Conservation (phyloP, 495 filamentous ascomycete genomes). For the Aspergillus campestris region DNA sequence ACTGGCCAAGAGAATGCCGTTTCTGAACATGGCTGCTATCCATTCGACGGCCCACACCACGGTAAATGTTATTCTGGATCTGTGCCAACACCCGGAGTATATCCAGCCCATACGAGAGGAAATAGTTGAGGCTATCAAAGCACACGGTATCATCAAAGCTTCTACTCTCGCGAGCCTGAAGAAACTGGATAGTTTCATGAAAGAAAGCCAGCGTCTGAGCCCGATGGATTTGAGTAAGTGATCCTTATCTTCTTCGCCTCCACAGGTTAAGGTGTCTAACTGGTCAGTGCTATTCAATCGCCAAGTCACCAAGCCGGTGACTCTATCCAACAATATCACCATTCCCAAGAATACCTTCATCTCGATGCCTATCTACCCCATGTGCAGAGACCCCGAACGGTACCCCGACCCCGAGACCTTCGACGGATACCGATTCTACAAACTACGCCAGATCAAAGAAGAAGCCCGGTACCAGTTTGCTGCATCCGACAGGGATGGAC, state of each 20-base stretch:
- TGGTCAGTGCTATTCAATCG: background rate
- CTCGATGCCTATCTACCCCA: background rate
- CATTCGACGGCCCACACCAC: background rate
- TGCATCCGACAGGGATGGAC: background rate
- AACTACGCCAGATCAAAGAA: constrained; percentile 23
- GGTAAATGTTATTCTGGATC: constrained; percentile 1
- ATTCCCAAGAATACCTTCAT: background rate
- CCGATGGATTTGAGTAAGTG: constrained; percentile 13
- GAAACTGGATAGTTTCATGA: constrained; percentile 37
- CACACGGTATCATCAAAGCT: background rate
- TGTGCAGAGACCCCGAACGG: constrained; percentile 14
- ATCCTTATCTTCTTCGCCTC: background rate
- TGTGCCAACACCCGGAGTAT: constrained; percentile 11
- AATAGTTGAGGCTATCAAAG: background rate
- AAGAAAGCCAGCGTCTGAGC: constrained; percentile 33
- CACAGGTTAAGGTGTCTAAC: background rate
- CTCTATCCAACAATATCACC: background rate
- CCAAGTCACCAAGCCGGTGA: background rate
- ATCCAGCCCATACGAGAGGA: constrained; percentile 11
- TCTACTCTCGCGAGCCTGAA: background rate
- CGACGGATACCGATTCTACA: constrained; percentile 26
- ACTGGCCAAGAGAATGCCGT: background rate
- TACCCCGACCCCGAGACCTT: constrained; percentile 25
- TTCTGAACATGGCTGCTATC: background rate
- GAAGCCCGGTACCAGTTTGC: constrained; percentile 3